Evolutionary conservation across 257 asterid genomes (phyloP).

Genomic region (Linaria vulgaris): DNA sequence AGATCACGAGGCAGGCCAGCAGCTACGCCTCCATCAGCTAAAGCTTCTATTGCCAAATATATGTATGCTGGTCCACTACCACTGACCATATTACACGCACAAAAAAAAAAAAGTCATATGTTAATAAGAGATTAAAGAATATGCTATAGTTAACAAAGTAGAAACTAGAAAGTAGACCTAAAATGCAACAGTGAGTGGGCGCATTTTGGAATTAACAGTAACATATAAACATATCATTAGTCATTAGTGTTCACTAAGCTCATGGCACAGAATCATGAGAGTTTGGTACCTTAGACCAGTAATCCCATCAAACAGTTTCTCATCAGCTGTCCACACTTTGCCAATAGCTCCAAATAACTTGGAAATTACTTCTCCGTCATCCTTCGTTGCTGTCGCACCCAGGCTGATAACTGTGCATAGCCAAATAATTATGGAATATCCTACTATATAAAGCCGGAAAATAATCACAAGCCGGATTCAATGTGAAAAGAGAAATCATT

Average conservation of each 20-base stretch:
- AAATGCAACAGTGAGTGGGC: no score
- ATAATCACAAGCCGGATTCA: neutral
- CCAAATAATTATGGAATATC: slow-evolving; percentile 9
- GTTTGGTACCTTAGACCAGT: slow-evolving; percentile 76
- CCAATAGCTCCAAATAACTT: slow-evolving; percentile 84
- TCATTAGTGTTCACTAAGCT: neutral
- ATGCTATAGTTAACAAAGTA: no score
- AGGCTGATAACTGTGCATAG: slow-evolving; percentile 59
- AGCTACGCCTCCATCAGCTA: slow-evolving; percentile 99
- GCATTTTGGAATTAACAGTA: neutral
- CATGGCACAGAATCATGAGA: slow-evolving; percentile 7
- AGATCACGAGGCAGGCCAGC: slow-evolving; percentile 96
- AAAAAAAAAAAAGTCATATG: neutral
- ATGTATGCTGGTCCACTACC: slow-evolving; percentile 97
- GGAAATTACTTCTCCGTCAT: slow-evolving; percentile 69
- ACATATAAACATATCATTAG: no score
- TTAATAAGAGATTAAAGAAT: no score
- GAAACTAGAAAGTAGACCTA: no score
- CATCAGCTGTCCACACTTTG: slow-evolving; percentile 91
- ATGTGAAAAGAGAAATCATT: neutral
- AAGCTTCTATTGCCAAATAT: slow-evolving; percentile 88
- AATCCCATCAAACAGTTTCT: slow-evolving; percentile 81
- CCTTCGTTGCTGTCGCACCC: slow-evolving; percentile 69
- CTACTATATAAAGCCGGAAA: neutral
- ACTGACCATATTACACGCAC: slow-evolving; percentile 44